A percentile compares a stretch with the other conserved stretches of the same genome.
Conservation (phyloP, 805 yeast species). For the Jamesozyma lodderae region DNA sequence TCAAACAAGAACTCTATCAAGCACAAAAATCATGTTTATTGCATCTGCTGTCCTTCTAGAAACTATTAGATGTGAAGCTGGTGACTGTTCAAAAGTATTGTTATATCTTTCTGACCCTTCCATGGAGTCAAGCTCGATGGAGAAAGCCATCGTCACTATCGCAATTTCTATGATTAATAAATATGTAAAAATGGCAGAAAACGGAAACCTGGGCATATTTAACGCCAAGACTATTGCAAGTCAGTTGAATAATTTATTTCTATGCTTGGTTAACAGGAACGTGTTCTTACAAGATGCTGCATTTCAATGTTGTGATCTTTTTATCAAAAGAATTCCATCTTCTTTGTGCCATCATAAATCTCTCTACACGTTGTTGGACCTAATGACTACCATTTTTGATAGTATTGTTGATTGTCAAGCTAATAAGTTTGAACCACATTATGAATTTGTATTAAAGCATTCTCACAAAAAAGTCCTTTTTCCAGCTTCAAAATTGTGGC, state of each 20-base stretch:
- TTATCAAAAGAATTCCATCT: conserved; percentile 63
- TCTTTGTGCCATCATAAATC: conserved; percentile 66
- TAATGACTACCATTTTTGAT: conserved; percentile 66
- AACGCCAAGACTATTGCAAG: conserved; percentile 50
- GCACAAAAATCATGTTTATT: conserved; percentile 77
- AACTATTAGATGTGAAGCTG: conserved; percentile 64
- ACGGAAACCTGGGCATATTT: conserved; percentile 47
- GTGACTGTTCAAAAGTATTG: conserved; percentile 71
- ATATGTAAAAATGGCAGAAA: conserved; percentile 43
- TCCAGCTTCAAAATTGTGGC: conserved; percentile 71
- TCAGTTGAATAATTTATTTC: conserved; percentile 60
- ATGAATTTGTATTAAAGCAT: conserved; percentile 44
- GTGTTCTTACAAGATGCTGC: conserved; percentile 71
- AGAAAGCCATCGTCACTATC: conserved; percentile 56
- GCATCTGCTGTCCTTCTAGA: conserved; percentile 78
- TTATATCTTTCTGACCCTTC: conserved; percentile 84
- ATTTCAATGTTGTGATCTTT: conserved; percentile 59
- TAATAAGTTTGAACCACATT: conserved; percentile 78
- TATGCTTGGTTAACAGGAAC: conserved; percentile 71
- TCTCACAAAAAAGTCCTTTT: conserved; percentile 30
- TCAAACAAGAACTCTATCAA: conserved; percentile 48
- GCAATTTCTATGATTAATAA: conserved; percentile 50
- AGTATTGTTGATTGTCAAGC: conserved; percentile 77
- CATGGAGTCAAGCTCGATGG: conserved; percentile 56
- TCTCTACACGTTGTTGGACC: conserved; percentile 71